phyloP scores from a whole-genome alignment of 202 grass and related monocot species.

The Dendrocalamus latiflorus region DNA sequence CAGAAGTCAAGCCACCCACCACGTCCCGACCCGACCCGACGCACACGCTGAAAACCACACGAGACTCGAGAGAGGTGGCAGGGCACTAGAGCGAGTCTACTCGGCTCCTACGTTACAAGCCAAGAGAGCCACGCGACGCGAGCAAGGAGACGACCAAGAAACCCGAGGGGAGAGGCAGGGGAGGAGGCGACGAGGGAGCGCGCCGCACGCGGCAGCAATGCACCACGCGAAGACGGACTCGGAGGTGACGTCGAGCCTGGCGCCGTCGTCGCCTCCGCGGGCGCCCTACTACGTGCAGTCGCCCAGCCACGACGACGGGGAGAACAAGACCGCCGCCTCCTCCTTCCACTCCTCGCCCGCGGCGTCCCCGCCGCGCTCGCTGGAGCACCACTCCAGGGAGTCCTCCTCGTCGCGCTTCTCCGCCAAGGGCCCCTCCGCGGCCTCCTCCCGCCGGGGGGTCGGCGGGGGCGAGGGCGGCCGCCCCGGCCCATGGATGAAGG shows the following conservation, averaged over 20 bases:
- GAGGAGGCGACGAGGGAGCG: too few relatives aligned
- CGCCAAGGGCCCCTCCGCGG: conserved; percentile 24
- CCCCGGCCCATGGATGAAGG: conserved; percentile 52
- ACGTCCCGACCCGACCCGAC: too few relatives aligned
- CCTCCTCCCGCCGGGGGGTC: not conserved
- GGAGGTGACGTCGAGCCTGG: conserved; percentile 77
- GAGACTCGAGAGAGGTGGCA: too few relatives aligned
- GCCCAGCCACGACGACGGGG: conserved; percentile 81
- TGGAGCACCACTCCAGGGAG: conserved; percentile 51
- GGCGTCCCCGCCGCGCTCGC: conserved; percentile 62
- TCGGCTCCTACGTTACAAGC: not conserved
- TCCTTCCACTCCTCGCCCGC: conserved; percentile 65
- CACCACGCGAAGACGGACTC: conserved; percentile 93
- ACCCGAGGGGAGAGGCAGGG: not conserved
- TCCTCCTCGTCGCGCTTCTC: conserved; percentile 79
- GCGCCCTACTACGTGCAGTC: conserved; percentile 91
- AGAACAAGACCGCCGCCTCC: conserved; percentile 46
- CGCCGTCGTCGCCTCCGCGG: conserved; percentile 51
- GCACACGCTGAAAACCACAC: too few relatives aligned
- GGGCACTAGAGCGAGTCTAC: not conserved
- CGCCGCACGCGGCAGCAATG: not conserved
- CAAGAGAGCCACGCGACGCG: not conserved
- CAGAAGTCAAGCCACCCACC: too few relatives aligned
- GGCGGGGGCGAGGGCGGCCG: not conserved
- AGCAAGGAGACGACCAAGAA: not conserved